phyloP scores from a whole-genome alignment of 768 basidiomycete genomes.

The Amyloporia xantha region DNA sequence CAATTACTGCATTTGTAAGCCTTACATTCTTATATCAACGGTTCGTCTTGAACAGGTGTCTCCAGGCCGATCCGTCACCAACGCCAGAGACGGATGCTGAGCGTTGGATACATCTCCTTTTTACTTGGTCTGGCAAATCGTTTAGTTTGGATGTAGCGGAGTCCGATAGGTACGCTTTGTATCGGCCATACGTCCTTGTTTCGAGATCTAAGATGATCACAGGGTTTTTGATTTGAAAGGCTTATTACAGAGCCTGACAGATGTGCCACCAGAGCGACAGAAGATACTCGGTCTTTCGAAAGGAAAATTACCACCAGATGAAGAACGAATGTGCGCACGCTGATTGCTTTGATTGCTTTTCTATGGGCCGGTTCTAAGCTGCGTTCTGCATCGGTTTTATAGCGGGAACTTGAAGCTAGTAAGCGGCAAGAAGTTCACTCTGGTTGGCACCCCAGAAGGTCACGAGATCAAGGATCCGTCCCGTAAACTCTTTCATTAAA shows the following conservation, averaged over 20 bases:
- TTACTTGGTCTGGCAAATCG: slow-evolving; percentile 66
- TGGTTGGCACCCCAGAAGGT: slow-evolving; percentile 82
- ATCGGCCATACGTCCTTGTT: not conserved
- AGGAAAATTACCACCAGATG: slow-evolving; percentile 74
- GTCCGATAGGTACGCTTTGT: slow-evolving; percentile 57
- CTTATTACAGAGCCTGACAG: slow-evolving; percentile 58
- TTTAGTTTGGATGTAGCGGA: slow-evolving; percentile 66
- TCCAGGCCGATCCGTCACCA: not conserved
- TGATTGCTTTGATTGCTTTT: not conserved
- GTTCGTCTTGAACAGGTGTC: not conserved
- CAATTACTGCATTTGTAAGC: not conserved
- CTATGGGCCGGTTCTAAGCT: too few relatives aligned
- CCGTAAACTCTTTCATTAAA: slow-evolving; percentile 26
- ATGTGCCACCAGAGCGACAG: slow-evolving; percentile 78
- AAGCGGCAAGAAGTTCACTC: slow-evolving; percentile 69
- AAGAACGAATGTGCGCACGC: slow-evolving; percentile 47
- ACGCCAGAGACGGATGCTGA: slow-evolving; percentile 12
- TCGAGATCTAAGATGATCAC: not conserved
- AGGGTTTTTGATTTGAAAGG: slow-evolving; percentile 81
- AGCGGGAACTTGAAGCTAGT: slow-evolving; percentile 56
- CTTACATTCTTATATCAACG: not conserved
- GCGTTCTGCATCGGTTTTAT: too few relatives aligned
- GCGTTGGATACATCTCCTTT: slow-evolving; percentile 55
- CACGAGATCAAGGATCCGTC: slow-evolving; percentile 80
- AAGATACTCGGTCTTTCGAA: slow-evolving; percentile 84